These are phyloP conservation scores for Aspergillus pseudoterreus DNA, from an alignment of 2,329 filamentous ascomycete genomes.

Conservation along the genomic window DNA sequence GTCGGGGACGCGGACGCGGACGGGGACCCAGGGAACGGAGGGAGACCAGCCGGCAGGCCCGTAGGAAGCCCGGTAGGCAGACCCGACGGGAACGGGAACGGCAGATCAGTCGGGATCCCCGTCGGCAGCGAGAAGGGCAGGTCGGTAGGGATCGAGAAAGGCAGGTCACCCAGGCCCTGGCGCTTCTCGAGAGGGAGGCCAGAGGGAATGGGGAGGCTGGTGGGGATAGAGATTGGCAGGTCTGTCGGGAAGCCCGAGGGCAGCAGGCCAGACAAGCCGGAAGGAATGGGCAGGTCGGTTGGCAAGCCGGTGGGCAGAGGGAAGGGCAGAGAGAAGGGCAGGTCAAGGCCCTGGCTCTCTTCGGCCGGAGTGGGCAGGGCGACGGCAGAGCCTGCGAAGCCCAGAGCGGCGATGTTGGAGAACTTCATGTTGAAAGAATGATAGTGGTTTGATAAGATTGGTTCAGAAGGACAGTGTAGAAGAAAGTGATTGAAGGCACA, in stretches of 20 bases:
- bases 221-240: conserved; percentile 1
- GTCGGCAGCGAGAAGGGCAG: neutral
- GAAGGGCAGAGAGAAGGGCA: neutral
- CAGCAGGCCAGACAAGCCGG: neutral
- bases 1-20: neutral
- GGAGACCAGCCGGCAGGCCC: neutral
- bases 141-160: neutral
- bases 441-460: neutral
- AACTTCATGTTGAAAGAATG: conserved; percentile 9
- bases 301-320: neutral
- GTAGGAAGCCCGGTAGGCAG: neutral
- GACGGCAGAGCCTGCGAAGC: conserved; percentile 9
- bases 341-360: neutral
- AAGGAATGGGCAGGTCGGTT: neutral
- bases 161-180: neutral
- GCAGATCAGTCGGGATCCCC: neutral
- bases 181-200: neutral
- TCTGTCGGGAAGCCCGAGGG: neutral
- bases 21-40: neutral
- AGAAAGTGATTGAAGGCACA: neutral
- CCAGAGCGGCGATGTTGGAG: conserved; percentile 4
- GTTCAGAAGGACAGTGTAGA: neutral
- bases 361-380: conserved; percentile 4
- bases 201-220: neutral
- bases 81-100: neutral